Percentiles rank a stretch among this genome's conserved stretches.
Conservation (phyloP, 2,329 filamentous ascomycete species). For the Neodidymelliopsis sp. region DNA sequence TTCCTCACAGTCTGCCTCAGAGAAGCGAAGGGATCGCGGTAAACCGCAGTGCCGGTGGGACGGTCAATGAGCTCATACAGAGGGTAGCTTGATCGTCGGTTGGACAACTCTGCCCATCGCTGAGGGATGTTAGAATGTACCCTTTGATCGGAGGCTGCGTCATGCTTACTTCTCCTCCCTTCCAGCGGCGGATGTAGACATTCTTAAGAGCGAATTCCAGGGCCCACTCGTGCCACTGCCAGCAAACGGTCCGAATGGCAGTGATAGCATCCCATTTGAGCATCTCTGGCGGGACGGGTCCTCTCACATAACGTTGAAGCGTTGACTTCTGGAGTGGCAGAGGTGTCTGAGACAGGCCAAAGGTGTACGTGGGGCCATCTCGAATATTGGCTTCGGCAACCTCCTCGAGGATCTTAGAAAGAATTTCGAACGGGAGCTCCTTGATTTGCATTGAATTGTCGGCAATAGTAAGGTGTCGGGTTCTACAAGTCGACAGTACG, state of each 20-base stretch:
- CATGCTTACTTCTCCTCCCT: conserved; percentile 52
- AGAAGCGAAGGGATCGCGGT: conserved; percentile 60
- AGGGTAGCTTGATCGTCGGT: conserved; percentile 53
- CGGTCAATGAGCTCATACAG: conserved; percentile 59
- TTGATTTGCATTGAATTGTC: conserved; percentile 55
- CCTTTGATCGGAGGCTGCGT: neutral
- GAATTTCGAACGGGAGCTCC: conserved; percentile 61
- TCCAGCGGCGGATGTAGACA: conserved; percentile 61
- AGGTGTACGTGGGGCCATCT: conserved; percentile 59
- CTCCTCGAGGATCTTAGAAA: conserved; percentile 59
- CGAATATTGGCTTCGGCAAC: conserved; percentile 57
- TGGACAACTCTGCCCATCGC: conserved; percentile 59
- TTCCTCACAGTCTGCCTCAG: conserved; percentile 58
- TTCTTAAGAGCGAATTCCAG: conserved; percentile 59
- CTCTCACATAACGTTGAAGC: conserved; percentile 60
- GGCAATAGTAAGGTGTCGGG: conserved; percentile 11
- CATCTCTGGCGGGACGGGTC: conserved; percentile 59
- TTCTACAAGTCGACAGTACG: conserved; percentile 1
- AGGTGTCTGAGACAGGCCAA: conserved; percentile 60
- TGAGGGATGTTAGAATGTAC: conserved; percentile 42
- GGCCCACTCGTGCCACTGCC: conserved; percentile 62
- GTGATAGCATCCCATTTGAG: conserved; percentile 61
- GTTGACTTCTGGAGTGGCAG: conserved; percentile 55
- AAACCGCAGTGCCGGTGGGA: conserved; percentile 57
- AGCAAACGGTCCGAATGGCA: conserved; percentile 58